A percentile compares a stretch with the other conserved stretches of the same genome.
These are phyloP conservation scores for Carpinus viminea DNA, from an alignment of 306 rosid species.

Conservation along the genomic window DNA sequence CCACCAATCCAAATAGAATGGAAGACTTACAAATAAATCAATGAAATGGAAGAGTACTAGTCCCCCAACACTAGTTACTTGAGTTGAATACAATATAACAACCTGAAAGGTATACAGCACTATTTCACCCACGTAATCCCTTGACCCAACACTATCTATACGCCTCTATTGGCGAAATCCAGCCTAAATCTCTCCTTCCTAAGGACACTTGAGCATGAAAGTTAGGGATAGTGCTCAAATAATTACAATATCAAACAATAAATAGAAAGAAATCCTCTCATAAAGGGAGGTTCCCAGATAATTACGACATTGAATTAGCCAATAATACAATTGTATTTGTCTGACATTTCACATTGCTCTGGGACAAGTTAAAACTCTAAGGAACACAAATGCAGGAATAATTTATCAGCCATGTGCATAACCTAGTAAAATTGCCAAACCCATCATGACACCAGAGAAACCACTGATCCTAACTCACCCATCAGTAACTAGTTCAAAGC, in stretches of 20 bases:
- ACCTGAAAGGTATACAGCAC: background rate
- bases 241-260: background rate
- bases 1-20: background rate
- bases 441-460: background rate
- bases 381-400: background rate
- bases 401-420: background rate
- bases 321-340: background rate
- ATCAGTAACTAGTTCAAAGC: background rate
- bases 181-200: constrained; percentile 4
- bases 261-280: background rate
- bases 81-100: constrained; percentile 9
- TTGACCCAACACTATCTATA: constrained; percentile 19
- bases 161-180: constrained; percentile 12
- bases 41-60: background rate
- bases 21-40: background rate
- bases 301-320: background rate
- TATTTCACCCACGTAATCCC: constrained; percentile 8
- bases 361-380: background rate
- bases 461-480: background rate
- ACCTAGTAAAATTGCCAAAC: background rate
- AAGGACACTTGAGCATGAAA: background rate
- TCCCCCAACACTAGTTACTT: background rate
- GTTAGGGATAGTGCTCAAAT: background rate
- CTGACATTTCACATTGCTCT: background rate
- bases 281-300: background rate